phyloP scores from a whole-genome alignment of 306 rosid genomes.

The Gillenia trifoliata region DNA sequence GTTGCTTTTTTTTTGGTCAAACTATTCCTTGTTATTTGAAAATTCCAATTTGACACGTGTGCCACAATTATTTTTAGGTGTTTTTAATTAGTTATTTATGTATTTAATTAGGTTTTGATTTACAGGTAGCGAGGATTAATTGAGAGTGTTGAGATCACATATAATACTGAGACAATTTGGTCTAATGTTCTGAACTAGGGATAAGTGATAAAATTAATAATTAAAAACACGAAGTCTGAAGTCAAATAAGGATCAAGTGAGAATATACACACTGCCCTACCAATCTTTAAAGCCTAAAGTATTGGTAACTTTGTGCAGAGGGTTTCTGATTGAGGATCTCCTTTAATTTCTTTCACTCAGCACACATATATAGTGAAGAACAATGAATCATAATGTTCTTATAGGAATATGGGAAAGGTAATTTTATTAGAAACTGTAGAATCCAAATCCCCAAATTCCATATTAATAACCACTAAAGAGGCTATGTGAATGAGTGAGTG shows the following conservation, averaged over 20 bases:
- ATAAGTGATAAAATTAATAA: not conserved
- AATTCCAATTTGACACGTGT: no score
- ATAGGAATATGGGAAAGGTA: constrained; percentile 33
- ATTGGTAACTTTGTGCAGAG: constrained; percentile 19
- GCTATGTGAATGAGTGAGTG: no score
- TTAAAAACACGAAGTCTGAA: not conserved
- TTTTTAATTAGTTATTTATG: no score
- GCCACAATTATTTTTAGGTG: no score
- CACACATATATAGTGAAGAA: constrained; percentile 6
- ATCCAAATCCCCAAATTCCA: not conserved
- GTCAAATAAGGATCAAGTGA: constrained; percentile 8
- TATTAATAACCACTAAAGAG: not conserved
- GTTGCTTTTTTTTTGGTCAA: no score
- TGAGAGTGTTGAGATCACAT: not conserved
- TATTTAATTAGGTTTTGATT: not conserved
- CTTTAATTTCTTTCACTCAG: constrained; percentile 6
- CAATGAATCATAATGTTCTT: constrained; percentile 20
- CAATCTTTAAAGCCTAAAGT: constrained; percentile 18
- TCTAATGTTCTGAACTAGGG: not conserved
- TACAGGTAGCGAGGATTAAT: no score
- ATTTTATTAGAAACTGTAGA: not conserved
- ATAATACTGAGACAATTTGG: not conserved
- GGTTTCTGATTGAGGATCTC: constrained; percentile 18
- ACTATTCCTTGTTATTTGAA: no score
- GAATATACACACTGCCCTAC: constrained; percentile 28